A percentile compares a stretch with the other conserved stretches of the same genome.
Conservation (phyloP, 169 alveolate species). For the Eimeria falciformis region DNA sequence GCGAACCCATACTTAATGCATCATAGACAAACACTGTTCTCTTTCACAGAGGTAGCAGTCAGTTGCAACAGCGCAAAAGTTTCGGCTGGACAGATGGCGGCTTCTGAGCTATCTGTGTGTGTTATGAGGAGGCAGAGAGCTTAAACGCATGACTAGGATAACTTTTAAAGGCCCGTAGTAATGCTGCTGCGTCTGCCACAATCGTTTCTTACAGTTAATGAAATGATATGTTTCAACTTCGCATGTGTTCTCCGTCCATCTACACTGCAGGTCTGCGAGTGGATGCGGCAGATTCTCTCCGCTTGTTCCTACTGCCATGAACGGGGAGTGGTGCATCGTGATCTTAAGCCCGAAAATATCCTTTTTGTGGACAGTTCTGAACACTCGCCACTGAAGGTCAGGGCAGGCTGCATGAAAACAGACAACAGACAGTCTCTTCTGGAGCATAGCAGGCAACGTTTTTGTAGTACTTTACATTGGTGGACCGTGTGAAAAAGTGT, state of each 20-base stretch:
- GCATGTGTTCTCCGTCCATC: background rate
- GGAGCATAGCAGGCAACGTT: background rate
- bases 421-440: background rate
- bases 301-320: slow-evolving; percentile 88
- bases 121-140: too few species aligned
- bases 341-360: slow-evolving; percentile 91
- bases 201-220: too few species aligned
- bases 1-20: too few species aligned
- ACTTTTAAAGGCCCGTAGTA: too few species aligned
- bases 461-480: background rate
- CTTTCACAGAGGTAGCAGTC: too few species aligned
- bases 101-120: too few species aligned
- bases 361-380: slow-evolving; percentile 80
- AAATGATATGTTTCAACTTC: background rate
- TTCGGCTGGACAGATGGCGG: too few species aligned
- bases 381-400: slow-evolving; percentile 76
- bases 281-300: slow-evolving; percentile 83
- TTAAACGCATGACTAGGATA: too few species aligned
- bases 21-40: too few species aligned
- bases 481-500: background rate
- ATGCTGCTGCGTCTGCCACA: too few species aligned
- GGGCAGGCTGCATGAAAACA: background rate
- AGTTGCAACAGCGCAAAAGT: too few species aligned
- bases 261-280: slow-evolving; percentile 80
- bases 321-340: slow-evolving; percentile 89